Conservation (phyloP, 2,329 filamentous ascomycete species). For the Arthrinium puccinioides region DNA sequence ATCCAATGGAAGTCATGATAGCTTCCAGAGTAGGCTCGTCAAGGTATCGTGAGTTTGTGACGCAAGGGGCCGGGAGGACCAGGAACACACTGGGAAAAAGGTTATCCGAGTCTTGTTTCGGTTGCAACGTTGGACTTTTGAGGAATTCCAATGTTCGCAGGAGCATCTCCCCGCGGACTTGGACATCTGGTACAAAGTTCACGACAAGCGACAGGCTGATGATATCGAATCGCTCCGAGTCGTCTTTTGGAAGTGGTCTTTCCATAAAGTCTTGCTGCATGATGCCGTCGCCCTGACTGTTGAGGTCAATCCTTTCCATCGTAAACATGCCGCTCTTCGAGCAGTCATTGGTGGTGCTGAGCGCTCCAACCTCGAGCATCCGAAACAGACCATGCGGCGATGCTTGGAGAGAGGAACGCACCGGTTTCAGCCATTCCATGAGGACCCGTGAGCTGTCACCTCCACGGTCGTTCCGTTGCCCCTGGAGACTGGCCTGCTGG, state of each 20-base stretch:
- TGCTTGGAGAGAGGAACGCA: constrained; percentile 16
- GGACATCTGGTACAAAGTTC: constrained; percentile 82
- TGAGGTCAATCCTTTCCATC: constrained; percentile 80
- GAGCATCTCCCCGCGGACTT: constrained; percentile 77
- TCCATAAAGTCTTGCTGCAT: constrained; percentile 91
- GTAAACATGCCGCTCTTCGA: constrained; percentile 64
- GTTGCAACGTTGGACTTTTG: constrained; percentile 22
- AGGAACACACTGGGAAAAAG: constrained; percentile 71
- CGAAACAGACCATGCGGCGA: constrained; percentile 31
- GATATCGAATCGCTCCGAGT: constrained; percentile 69
- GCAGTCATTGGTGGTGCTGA: constrained; percentile 80
- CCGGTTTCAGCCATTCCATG: constrained; percentile 52
- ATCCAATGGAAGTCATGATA: constrained; percentile 76
- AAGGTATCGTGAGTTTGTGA: constrained; percentile 86
- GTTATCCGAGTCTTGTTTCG: constrained; percentile 17
- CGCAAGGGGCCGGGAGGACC: constrained; percentile 80
- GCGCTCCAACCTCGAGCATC: constrained; percentile 82
- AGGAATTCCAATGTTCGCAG: constrained; percentile 67
- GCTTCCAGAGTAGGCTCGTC: constrained; percentile 59
- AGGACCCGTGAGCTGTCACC: constrained; percentile 60
- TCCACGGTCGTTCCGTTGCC: constrained; percentile 57
- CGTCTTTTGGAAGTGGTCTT: constrained; percentile 59
- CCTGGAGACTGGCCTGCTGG: constrained; percentile 61
- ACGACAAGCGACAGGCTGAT: constrained; percentile 88
- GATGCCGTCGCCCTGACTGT: constrained; percentile 78